Evolutionary conservation across 441 rosid genomes (phyloP).

Genomic region (Populus hybrid): DNA sequence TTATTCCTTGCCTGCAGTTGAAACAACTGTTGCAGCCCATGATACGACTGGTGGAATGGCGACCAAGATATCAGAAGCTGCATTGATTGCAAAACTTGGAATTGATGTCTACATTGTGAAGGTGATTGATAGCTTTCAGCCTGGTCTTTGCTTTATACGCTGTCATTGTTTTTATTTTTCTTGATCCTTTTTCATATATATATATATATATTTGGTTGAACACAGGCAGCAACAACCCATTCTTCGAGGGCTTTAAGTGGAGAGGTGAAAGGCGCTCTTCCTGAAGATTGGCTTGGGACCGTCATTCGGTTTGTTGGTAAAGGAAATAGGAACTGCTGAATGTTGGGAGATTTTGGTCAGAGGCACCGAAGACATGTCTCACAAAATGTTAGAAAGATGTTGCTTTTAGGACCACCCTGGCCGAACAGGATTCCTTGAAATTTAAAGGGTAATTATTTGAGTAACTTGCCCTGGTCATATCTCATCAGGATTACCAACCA

Average conservation of each 20-base stretch:
- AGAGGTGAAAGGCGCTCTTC: conserved; percentile 36
- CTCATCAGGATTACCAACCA: neutral
- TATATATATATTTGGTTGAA: neutral
- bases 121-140: conserved; percentile 36
- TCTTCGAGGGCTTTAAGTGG: conserved; percentile 55
- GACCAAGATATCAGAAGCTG: conserved; percentile 90
- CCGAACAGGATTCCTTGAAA: neutral
- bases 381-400: neutral
- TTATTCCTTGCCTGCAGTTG: conserved; percentile 41
- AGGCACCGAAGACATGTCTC: neutral
- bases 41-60: conserved; percentile 96
- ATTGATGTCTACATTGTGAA: conserved; percentile 88
- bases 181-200: too few species aligned
- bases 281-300: conserved; percentile 67
- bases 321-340: neutral
- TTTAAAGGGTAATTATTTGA: neutral
- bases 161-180: neutral
- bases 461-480: neutral
- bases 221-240: conserved; percentile 63
- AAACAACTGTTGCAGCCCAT: conserved; percentile 77
- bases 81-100: conserved; percentile 82
- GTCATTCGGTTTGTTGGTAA: conserved; percentile 32
- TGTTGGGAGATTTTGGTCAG: neutral
- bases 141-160: neutral
- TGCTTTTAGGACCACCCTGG: neutral